Conservation (phyloP, 768 basidiomycete species). For the Hygrophoropsis aurantiaca region DNA sequence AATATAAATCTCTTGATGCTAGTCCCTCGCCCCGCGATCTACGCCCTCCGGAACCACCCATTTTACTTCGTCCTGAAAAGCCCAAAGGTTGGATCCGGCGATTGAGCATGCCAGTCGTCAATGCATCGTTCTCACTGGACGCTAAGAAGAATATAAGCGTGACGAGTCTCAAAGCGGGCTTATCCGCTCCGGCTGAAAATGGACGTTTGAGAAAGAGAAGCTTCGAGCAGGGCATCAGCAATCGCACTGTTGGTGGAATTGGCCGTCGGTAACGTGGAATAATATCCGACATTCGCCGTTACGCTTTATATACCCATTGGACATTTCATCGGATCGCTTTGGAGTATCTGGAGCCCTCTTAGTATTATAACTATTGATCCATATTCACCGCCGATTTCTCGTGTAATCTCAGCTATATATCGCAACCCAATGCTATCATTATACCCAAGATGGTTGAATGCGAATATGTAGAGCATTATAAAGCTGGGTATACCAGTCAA, state of each 20-base stretch:
- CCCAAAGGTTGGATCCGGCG: slow-evolving; percentile 75
- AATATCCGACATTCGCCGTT: too few species aligned
- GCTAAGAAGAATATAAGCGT: slow-evolving; percentile 52
- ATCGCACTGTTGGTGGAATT: slow-evolving; percentile 55
- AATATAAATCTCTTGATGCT: slow-evolving; percentile 44
- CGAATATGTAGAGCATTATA: too few species aligned
- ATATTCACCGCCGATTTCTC: too few species aligned
- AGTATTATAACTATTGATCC: too few species aligned
- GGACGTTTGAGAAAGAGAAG: slow-evolving; percentile 41
- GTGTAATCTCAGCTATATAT: too few species aligned
- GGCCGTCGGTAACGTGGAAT: slow-evolving; percentile 35
- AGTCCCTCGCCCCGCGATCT: slow-evolving; percentile 30
- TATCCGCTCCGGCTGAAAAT: slow-evolving; percentile 44
- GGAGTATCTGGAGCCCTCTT: too few species aligned
- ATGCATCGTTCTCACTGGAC: slow-evolving; percentile 59
- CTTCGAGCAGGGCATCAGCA: slow-evolving; percentile 37
- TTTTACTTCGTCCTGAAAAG: slow-evolving; percentile 51
- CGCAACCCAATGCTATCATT: too few species aligned
- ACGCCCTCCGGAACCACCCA: slow-evolving; percentile 43
- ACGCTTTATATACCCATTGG: too few species aligned
- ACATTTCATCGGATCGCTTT: too few species aligned
- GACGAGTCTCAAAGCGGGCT: slow-evolving; percentile 33
- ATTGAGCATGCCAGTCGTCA: slow-evolving; percentile 73
- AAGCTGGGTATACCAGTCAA: too few species aligned
- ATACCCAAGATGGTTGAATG: too few species aligned